These are phyloP conservation scores for Clavispora asparagi DNA, from an alignment of 805 yeast genomes.

Conservation along the genomic window DNA sequence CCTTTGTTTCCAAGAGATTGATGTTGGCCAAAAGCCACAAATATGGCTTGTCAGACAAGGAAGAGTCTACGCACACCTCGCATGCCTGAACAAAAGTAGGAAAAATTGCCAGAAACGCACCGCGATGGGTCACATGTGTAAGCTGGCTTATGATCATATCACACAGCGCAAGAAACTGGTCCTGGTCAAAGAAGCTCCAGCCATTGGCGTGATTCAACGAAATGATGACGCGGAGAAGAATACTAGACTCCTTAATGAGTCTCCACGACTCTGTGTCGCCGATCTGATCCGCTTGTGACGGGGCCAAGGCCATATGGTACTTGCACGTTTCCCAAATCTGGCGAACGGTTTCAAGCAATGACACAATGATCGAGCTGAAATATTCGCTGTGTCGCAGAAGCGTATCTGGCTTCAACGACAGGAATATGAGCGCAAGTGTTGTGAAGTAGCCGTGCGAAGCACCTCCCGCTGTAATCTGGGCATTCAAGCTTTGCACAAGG, in stretches of 20 bases:
- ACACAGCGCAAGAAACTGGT: slow-evolving; percentile 38
- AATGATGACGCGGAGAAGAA: slow-evolving; percentile 45
- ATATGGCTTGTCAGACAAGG: slow-evolving; percentile 36
- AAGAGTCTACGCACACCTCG: slow-evolving; percentile 39
- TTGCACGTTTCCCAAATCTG: slow-evolving; percentile 42
- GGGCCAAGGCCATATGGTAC: slow-evolving; percentile 37
- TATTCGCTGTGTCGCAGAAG: background rate
- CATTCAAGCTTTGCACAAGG: slow-evolving; percentile 2
- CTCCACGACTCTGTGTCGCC: slow-evolving; percentile 71
- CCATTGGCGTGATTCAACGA: slow-evolving; percentile 7
- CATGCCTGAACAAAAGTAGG: slow-evolving; percentile 76
- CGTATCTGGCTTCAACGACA: background rate
- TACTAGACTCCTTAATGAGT: slow-evolving; percentile 70
- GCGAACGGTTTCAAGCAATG: slow-evolving; percentile 16
- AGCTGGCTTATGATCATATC: slow-evolving; percentile 60
- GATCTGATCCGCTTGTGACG: slow-evolving; percentile 24
- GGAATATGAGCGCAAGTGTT: slow-evolving; percentile 46
- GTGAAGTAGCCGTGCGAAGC: slow-evolving; percentile 67
- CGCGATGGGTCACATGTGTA: slow-evolving; percentile 75
- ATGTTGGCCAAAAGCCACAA: slow-evolving; percentile 61
- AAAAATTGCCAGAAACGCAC: slow-evolving; percentile 85
- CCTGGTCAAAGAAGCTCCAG: slow-evolving; percentile 16
- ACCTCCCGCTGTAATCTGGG: slow-evolving; percentile 23
- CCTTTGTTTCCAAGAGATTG: slow-evolving; percentile 43
- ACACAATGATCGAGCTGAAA: slow-evolving; percentile 2